Base-by-base conservation (phyloP, 306 rosid species). In the Morella rubra region DNA sequence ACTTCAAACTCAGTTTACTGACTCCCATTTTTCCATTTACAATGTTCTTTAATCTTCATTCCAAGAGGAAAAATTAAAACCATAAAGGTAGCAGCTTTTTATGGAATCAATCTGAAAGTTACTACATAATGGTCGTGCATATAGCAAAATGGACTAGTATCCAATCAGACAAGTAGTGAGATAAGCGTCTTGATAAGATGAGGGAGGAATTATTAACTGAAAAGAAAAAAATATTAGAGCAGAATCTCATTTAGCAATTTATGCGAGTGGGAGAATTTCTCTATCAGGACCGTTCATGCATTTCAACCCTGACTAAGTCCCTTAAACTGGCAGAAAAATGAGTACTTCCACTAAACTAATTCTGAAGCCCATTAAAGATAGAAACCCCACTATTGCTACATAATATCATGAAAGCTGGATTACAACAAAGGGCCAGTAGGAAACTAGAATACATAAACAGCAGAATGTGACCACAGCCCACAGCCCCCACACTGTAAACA, bases 261-360 rank as follows among this genome's bases (percentile, higher is more conserved):
- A 1, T 27, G 41, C 16, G 14, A 27, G 44, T 32, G 37, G n/a
- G 62, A 3, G 37, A 27, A 27, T 27, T 27, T 27, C 32, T 27
- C 32, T 19, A 24, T 9, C 15, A 5, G 18, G 10, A 24, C 12
- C 65, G 50, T 44, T 15, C 55, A 12, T 53, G 74, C 80, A 84
- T 58, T 72, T 56, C 5, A 65, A 79, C 70, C 37, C 52, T 61
- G 49, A 59, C 42, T 60, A 73, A 70, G 74, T 54, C 60, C 77
- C 71, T 54, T 58, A n/a, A 44, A 53, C 59, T 69, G 61, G 73
- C 41, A 16, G 5, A 64, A 16, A 40, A 40, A 40, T 64, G 7
- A 64, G 11, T 5, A 18, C 13, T 40, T 42, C 47, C 22, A 64
- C 69, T 4, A 37, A 40, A 64, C 69, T 42, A 7, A 11, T 14